These are phyloP conservation scores for Kazachstania kunashirensis DNA, from an alignment of 805 yeast genomes.

Conservation along the genomic window DNA sequence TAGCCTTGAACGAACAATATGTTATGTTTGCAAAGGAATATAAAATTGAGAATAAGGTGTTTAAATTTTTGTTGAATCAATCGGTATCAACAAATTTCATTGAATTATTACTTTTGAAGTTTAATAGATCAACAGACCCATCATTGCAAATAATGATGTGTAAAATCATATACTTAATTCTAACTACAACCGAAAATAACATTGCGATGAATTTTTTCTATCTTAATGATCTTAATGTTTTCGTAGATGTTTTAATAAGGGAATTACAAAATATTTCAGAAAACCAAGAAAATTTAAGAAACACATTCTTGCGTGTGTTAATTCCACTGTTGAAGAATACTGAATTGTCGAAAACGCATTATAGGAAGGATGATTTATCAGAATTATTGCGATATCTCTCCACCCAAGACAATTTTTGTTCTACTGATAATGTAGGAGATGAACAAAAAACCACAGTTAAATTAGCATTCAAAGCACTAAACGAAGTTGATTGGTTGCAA, in stretches of 20 bases:
- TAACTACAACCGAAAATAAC: constrained; percentile 43
- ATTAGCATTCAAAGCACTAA: constrained; percentile 33
- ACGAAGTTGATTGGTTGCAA: constrained; percentile 29
- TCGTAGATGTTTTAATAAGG: constrained; percentile 72
- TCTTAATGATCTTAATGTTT: constrained; percentile 73
- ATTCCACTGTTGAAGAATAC: constrained; percentile 61
- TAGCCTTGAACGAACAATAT: constrained; percentile 80
- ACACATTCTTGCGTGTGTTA: constrained; percentile 65
- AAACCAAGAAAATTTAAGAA: constrained; percentile 48
- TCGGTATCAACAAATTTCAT: constrained; percentile 44
- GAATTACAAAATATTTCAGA: constrained; percentile 64
- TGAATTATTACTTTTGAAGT: constrained; percentile 60
- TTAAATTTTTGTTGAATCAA: constrained; percentile 41
- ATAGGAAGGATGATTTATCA: constrained; percentile 47
- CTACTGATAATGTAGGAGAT: constrained; percentile 11
- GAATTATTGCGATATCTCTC: constrained; percentile 42
- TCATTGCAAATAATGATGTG: constrained; percentile 68
- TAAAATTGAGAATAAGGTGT: constrained; percentile 40
- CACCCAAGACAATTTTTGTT: constrained; percentile 19
- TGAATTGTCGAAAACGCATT: constrained; percentile 45
- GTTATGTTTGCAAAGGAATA: constrained; percentile 45
- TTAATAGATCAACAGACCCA: constrained; percentile 65
- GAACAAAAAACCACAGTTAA: constrained; percentile 33
- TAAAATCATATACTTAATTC: constrained; percentile 64
- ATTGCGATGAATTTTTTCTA: constrained; percentile 59